phyloP scores from a whole-genome alignment of 164 flowering plant genomes.

The Malania oleifera region DNA sequence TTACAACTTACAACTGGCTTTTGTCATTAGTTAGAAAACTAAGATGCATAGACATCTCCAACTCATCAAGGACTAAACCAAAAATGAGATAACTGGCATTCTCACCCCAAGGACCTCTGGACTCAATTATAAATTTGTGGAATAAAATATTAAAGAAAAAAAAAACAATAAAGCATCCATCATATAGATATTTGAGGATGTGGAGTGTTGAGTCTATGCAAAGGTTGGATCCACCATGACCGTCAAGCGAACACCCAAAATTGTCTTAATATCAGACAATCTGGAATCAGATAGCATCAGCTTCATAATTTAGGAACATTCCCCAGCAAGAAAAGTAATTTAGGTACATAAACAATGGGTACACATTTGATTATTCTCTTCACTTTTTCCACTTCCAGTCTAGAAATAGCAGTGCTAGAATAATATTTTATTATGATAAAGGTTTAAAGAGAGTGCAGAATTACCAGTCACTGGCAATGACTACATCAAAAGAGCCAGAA shows the following conservation, averaged over 20 bases:
- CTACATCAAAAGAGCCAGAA: slow-evolving; percentile 42
- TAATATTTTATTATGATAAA: neutral
- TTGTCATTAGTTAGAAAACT: slow-evolving; percentile 6
- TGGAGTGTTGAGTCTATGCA: neutral
- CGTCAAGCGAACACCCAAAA: too few species aligned
- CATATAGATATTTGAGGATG: neutral
- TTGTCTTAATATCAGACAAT: too few species aligned
- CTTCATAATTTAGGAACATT: neutral
- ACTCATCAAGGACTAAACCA: neutral
- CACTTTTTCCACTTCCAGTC: neutral
- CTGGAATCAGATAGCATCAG: neutral
- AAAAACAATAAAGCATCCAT: neutral
- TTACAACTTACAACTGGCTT: slow-evolving; percentile 3
- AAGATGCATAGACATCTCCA: slow-evolving; percentile 2
- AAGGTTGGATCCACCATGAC: neutral
- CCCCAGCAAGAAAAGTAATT: neutral
- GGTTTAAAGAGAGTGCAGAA: neutral
- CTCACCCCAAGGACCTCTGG: neutral
- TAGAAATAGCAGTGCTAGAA: neutral
- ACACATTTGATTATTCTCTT: neutral
- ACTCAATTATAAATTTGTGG: neutral
- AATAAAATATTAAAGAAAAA: too few species aligned
- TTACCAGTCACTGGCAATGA: slow-evolving; percentile 74
- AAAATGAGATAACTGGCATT: neutral
- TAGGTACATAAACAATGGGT: neutral